These are phyloP conservation scores for Tubosaeta brunneosetosa DNA, from an alignment of 768 basidiomycete genomes.

Conservation along the genomic window DNA sequence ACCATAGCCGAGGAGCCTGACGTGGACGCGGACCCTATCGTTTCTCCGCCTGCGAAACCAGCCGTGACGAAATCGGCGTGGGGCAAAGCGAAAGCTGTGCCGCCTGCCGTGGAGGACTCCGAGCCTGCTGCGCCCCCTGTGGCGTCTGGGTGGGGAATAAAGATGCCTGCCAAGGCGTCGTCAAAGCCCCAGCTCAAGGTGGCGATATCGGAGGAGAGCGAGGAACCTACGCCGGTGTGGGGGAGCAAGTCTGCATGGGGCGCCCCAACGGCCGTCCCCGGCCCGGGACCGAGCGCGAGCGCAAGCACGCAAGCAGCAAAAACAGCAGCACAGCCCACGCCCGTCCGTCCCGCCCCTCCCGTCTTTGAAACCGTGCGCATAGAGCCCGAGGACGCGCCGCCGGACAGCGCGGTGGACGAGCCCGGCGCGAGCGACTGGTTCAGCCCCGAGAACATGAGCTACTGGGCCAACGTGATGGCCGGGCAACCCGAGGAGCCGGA, in stretches of 20 bases:
- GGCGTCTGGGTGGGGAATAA: conserved; percentile 12
- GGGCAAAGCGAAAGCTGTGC: conserved; percentile 20
- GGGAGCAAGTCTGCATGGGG: background rate
- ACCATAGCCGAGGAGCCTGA: conserved; percentile 25
- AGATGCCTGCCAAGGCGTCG: conserved; percentile 3
- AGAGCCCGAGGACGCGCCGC: conserved; percentile 10
- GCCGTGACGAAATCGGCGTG: conserved; percentile 15
- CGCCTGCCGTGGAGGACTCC: conserved; percentile 6
- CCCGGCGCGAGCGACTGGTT: conserved; percentile 23
- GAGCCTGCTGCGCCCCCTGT: background rate
- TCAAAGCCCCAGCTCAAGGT: conserved; percentile 19
- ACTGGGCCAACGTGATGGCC: conserved; percentile 29
- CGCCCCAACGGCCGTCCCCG: no score
- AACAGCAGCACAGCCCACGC: conserved; percentile 8
- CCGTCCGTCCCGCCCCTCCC: background rate
- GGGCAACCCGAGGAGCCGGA: conserved; percentile 10
- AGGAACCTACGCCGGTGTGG: conserved; percentile 7
- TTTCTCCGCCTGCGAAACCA: conserved; percentile 7
- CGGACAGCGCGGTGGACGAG: conserved; percentile 10
- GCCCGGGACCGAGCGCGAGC: no score
- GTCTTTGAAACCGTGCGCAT: conserved; percentile 4
- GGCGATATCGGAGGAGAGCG: conserved; percentile 18
- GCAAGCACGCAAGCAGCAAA: conserved; percentile 8
- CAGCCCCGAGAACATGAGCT: conserved; percentile 20
- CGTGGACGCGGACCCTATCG: conserved; percentile 21